Conservation (phyloP, 208 protist species). For the Acanthamoeba lugdunensis region DNA sequence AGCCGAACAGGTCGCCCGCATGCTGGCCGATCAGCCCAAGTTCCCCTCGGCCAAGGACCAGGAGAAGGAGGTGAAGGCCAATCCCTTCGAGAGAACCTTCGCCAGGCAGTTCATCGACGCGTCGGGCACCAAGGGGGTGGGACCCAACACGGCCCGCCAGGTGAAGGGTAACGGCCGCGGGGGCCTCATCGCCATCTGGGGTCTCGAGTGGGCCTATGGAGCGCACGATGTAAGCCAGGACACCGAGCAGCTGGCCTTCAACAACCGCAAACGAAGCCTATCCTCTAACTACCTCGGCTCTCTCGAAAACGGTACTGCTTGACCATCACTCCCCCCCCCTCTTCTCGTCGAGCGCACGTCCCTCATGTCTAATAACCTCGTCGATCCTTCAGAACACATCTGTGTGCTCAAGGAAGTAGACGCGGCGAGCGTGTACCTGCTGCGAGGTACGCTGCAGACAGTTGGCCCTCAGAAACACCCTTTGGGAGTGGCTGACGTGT, state of each 20-base stretch:
- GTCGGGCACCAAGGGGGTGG: neutral
- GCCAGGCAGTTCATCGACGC: constrained; percentile 28
- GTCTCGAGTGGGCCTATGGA: constrained; percentile 7
- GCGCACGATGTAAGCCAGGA: neutral
- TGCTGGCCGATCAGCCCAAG: constrained; percentile 13
- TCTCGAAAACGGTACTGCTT: neutral
- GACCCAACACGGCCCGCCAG: neutral
- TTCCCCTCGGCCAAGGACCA: constrained; percentile 23
- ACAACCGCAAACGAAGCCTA: neutral
- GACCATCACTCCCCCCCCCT: too few species aligned
- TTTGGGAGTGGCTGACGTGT: neutral
- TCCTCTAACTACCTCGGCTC: constrained; percentile 32
- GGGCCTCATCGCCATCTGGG: constrained; percentile 26
- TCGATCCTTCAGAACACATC: neutral
- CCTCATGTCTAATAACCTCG: too few species aligned
- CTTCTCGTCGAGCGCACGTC: too few species aligned
- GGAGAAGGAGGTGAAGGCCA: neutral
- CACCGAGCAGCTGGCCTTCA: neutral
- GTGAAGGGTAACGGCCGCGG: constrained; percentile 26
- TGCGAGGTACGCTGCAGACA: neutral
- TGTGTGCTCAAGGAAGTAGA: constrained; percentile 39
- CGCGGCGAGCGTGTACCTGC: neutral
- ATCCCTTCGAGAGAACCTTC: constrained; percentile 5
- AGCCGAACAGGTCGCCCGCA: neutral
- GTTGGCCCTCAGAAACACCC: too few species aligned